Evolutionary conservation across 108 stramenopile genomes (phyloP), one percentile per base, ranked within the genome.

Genomic region (Chaetoceros muelleri): DNA sequence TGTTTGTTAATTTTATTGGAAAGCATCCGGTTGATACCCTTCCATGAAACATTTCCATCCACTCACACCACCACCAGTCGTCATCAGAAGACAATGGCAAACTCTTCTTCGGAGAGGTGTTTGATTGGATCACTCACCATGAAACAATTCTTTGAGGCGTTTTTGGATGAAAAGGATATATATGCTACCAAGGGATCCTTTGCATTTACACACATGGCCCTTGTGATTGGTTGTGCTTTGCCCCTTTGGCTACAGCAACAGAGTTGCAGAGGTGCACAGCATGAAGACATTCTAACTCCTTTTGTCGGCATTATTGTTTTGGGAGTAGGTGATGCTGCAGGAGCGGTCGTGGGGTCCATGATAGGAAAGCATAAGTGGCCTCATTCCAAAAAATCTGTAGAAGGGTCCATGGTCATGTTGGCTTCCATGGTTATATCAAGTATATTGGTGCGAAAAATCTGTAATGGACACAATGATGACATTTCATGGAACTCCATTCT

Each of bases 321-420:
- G 44, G 90, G 90, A 31, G 48, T 91, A 24, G 90, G 90, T 21
- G 90, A 91, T 73, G 72, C 90, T 3, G 55, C 70, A 30, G 84
- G 84, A 13, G 90, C 90, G 1, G 62, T 87, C 1, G 60, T 75
- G 7, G 90, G 90, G 27, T 49, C 56, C 30, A 24, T 48, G 3
- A 58, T 60, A 30, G 69, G 62, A 16, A 60, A 46, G 27, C 30
- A 2, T n/a, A 56, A 57, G 57, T 67, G 65, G 58, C 24, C 27
- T 31, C 21, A 79, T 45, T 66, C 62, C 29, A 76, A 78, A 49
- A 74, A 82, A 24, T 84, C 88, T 16, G 21, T 84, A 40, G 82
- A 90, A 67, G 88, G 88, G 24, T 82, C 82, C 3, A 29, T 78
- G 1, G 80, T 73, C 53, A 90, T 90, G 88, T 78, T 74, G 51